Evolutionary conservation across 345 rosid genomes (phyloP).

Genomic region (Salix arbutifolia): DNA sequence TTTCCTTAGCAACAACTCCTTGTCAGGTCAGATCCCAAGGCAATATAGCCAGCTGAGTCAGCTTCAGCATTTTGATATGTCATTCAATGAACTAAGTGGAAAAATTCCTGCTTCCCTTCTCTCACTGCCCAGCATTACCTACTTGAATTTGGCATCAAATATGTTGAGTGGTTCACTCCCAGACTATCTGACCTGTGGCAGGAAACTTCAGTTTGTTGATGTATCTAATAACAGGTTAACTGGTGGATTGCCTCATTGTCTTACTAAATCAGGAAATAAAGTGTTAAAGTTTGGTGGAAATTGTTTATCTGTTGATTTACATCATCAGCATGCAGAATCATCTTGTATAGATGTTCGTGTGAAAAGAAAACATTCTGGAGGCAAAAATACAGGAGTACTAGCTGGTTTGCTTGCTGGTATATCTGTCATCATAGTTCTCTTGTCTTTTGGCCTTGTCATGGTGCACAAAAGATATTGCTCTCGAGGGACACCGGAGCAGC

Average conservation of each 20-base stretch:
- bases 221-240: constrained; percentile 55
- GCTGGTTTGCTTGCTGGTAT: constrained; percentile 38
- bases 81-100: constrained; percentile 39
- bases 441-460: constrained; percentile 34
- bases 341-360: constrained; percentile 39
- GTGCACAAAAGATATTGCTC: constrained; percentile 35
- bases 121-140: constrained; percentile 47
- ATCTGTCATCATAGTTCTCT: constrained; percentile 28
- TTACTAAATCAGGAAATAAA: constrained; percentile 23
- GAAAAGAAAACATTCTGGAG: constrained; percentile 27
- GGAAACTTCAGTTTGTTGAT: constrained; percentile 50
- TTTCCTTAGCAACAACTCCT: constrained; percentile 39
- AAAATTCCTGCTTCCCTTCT: constrained; percentile 41
- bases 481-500: constrained; percentile 45
- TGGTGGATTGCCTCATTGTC: constrained; percentile 54
- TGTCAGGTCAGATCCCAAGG: constrained; percentile 39
- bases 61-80: constrained; percentile 41
- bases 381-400: constrained; percentile 38
- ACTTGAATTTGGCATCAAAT: constrained; percentile 54
- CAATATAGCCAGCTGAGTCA: constrained; percentile 32
- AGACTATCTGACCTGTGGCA: constrained; percentile 43
- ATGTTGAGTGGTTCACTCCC: constrained; percentile 52
- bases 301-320: constrained; percentile 43
- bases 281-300: constrained; percentile 43
- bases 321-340: constrained; percentile 48